Percentiles rank a stretch among this genome's conserved stretches.
Conservation (phyloP, 441 rosid genomes). For the Melianthus villosus region DNA sequence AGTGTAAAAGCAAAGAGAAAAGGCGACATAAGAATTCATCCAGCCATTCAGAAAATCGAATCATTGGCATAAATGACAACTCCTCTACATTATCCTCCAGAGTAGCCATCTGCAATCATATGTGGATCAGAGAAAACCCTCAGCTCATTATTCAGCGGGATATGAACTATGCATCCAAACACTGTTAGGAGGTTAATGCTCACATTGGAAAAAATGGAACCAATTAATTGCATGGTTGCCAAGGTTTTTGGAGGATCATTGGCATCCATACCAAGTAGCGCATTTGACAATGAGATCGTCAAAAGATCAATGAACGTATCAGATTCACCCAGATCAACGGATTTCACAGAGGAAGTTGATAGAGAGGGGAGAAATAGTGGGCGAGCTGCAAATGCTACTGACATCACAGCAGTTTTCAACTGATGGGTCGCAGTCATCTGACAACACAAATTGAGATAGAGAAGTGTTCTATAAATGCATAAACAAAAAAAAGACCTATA, state of each 20-base stretch:
- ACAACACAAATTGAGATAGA: constrained; percentile 35
- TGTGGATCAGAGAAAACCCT: constrained; percentile 6
- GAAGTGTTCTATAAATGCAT: too few relatives aligned
- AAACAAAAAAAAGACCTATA: too few relatives aligned
- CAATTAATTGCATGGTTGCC: constrained; percentile 95
- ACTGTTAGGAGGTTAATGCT: constrained; percentile 15
- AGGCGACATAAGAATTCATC: constrained; percentile 92
- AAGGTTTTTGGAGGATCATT: constrained; percentile 98
- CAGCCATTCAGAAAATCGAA: constrained; percentile 82
- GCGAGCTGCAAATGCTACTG: constrained; percentile 96
- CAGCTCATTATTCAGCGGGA: constrained; percentile 1
- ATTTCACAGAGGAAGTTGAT: constrained; percentile 31
- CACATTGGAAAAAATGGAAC: constrained; percentile 98
- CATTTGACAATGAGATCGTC: constrained; percentile 79
- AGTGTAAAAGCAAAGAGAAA: constrained; percentile 73
- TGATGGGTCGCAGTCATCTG: constrained; percentile 99
- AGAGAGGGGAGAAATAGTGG: constrained; percentile 65
- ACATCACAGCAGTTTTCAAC: constrained; percentile 89
- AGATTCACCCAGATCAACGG: constrained; percentile 38
- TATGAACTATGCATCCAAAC: constrained; percentile 3
- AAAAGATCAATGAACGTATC: constrained; percentile 44
- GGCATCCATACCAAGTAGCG: constrained; percentile 98
- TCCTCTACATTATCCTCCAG: constrained; percentile 63
- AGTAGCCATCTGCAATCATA: constrained; percentile 50
- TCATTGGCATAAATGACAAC: constrained; percentile 59